These are phyloP conservation scores for Penicillium lagena DNA, from an alignment of 495 filamentous ascomycete species.

Conservation along the genomic window DNA sequence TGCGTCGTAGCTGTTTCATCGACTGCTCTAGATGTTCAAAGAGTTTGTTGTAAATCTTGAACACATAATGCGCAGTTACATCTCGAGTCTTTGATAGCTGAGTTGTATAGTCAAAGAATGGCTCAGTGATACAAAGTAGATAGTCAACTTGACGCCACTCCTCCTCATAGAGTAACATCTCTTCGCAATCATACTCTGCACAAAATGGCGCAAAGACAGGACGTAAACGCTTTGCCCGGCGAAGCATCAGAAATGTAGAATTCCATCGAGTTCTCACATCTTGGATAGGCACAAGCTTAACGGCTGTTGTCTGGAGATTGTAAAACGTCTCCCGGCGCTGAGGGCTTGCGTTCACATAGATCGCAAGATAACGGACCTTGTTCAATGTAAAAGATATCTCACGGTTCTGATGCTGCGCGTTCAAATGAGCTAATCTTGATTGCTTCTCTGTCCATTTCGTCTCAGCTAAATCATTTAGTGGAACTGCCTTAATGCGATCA, in stretches of 20 bases:
- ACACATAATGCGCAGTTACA: slow-evolving; percentile 10
- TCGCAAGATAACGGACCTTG: slow-evolving; percentile 5
- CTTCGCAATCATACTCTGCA: slow-evolving; percentile 2
- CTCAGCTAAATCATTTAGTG: slow-evolving; percentile 5
- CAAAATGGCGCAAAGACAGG: slow-evolving; percentile 6
- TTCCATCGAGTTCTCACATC: slow-evolving; percentile 10
- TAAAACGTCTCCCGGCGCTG: slow-evolving; percentile 5
- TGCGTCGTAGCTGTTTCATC: not conserved
- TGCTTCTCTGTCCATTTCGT: slow-evolving; percentile 6
- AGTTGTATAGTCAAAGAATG: slow-evolving; percentile 8
- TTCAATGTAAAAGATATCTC: not conserved
- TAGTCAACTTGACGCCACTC: too few relatives aligned
- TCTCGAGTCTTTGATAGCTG: slow-evolving; percentile 7
- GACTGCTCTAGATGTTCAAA: slow-evolving; percentile 5
- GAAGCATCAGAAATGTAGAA: slow-evolving; percentile 11
- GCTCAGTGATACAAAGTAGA: slow-evolving; percentile 4
- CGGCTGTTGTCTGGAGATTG: slow-evolving; percentile 2
- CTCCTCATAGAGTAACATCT: too few relatives aligned
- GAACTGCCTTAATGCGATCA: slow-evolving; percentile 6
- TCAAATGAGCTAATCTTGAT: not conserved
- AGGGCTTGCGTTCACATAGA: slow-evolving; percentile 12
- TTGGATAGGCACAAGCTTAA: slow-evolving; percentile 14
- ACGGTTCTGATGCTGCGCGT: slow-evolving; percentile 2
- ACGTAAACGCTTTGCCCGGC: slow-evolving; percentile 7
- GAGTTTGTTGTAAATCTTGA: slow-evolving; percentile 12